Evolutionary conservation across 2,329 filamentous ascomycete species (phyloP), one percentile per base, ranked within the genome.

Genomic region (Clonostachys byssicola): DNA sequence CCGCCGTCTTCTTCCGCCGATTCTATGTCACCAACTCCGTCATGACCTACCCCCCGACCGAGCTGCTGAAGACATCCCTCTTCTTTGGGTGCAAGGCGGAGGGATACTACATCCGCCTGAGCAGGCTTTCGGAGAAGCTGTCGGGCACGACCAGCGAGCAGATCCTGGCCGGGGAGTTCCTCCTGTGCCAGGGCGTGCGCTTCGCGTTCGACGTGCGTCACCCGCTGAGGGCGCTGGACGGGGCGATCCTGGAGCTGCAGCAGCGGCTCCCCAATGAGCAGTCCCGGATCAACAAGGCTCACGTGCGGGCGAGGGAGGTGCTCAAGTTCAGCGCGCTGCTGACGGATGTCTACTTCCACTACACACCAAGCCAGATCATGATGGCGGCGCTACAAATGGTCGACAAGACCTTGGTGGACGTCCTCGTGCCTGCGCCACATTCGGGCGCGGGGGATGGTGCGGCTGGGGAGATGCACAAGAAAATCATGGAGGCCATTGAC

Each of bases 281-380:
- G 43, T 57, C 64, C 10, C 69, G 75, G 23, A 68, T 83, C 33
- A 69, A 68, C 43, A 74, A 74, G 12, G 89, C 89, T 0, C 91
- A 95, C 60, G 74, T 74, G n/a, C 78, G 77, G 45, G 88, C 92
- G 0, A 80, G 88, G 40, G 81, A 85, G 17, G 76, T 89, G 42
- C 79, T 95, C 47, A 89, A 89, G 60, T 86, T 84, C 47, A 88
- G 89, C 48, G 88, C 91, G 0, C 73, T 95, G 44, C 78, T 96
- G 51, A 96, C 92, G 23, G 94, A 99, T 59, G 91, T 83, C n/a
- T 97, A 97, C 70, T 96, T 97, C 68, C 86, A 96, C 66, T 97
- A 89, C 69, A 92, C 92, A 0, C 94, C 94, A 0, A 88, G 89
- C 20, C 94, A 99, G 65, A 95, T 97, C 62, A 92, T 92, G 84